Evolutionary conservation across 768 basidiomycete genomes (phyloP), one percentile per base, ranked within the genome.

Genomic region (Hericium rajendrae): DNA sequence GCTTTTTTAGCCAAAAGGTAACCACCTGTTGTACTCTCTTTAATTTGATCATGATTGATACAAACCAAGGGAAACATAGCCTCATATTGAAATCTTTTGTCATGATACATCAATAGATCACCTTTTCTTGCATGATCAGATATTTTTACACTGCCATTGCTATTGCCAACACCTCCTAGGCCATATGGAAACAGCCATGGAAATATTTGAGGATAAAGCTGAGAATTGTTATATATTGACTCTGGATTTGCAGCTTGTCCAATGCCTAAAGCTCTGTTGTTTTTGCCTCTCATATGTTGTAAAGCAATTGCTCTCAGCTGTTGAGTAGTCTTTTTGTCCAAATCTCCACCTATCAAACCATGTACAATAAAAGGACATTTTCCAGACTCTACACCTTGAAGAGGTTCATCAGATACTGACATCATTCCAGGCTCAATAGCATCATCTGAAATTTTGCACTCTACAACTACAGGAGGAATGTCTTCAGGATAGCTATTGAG

Each of bases 41-140:
- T 58, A 28, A 66, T 64, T 40, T 67, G 66, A 22, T 65, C 55
- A 26, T 66, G 59, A 51, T 66, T 64, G 26, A 67, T 62, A 1
- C 54, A 60, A 12, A 66, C 56, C 0, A 64, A 52, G 16, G 57
- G 51, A 50, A 63, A 66, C 4, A 54, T 50, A 2, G 24, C 28
- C 18, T 67, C 65, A 2, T 48, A 32, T 48, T 66, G 61, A 39
- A 67, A 67, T 0, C 59, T 37, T 26, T 61, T 61, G 24, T 67
- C 63, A 50, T 61, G 40, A 57, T 65, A 64, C 53, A 63, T 51
- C 22, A 62, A 38, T 10, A 61, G n/a, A 16, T 56, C 32, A 16
- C 51, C 1, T 22, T 52, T 60, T 18, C 56, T 59, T n/a, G 32
- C 48, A 5, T 20, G n/a, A 15, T 50, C 51, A 20, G n/a, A 24